These are phyloP conservation scores for Phaeosphaeriaceae sp. DNA, from an alignment of 2,329 filamentous ascomycete species.

Conservation along the genomic window DNA sequence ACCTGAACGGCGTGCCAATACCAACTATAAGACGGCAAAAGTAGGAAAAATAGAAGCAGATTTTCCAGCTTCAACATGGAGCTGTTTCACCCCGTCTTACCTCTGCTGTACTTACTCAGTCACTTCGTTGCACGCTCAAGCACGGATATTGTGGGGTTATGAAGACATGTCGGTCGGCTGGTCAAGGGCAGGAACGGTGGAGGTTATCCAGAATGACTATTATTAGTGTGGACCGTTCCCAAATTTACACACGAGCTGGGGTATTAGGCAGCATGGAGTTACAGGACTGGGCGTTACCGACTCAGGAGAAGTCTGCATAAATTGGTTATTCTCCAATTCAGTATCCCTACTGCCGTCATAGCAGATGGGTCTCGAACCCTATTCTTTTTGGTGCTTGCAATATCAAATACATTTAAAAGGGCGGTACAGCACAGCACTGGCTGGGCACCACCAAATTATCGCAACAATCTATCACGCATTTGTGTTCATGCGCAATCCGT, in stretches of 20 bases:
- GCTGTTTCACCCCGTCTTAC: too few species aligned
- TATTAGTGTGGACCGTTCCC: conserved; percentile 1
- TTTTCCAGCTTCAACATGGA: conserved; percentile 15
- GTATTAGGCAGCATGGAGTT: conserved; percentile 14
- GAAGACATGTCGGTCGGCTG: neutral
- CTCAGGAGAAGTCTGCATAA: neutral
- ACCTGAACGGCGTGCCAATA: conserved; percentile 38
- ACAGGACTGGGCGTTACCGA: conserved; percentile 1
- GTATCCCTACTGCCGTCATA: conserved; percentile 1
- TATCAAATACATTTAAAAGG: neutral
- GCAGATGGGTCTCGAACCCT: neutral
- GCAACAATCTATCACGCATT: too few species aligned
- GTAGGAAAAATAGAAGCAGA: conserved; percentile 9
- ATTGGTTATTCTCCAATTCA: neutral
- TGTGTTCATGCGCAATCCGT: too few species aligned
- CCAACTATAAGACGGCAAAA: conserved; percentile 18
- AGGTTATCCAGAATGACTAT: neutral
- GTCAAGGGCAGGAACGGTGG: neutral
- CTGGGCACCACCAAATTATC: too few species aligned
- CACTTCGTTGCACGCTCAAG: neutral
- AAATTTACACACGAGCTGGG: neutral
- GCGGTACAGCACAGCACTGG: too few species aligned
- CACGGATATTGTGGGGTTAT: neutral
- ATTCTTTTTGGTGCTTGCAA: neutral
- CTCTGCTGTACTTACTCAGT: too few species aligned